These are phyloP conservation scores for Leccinum rimulosum DNA, from an alignment of 768 basidiomycete genomes.

Conservation along the genomic window DNA sequence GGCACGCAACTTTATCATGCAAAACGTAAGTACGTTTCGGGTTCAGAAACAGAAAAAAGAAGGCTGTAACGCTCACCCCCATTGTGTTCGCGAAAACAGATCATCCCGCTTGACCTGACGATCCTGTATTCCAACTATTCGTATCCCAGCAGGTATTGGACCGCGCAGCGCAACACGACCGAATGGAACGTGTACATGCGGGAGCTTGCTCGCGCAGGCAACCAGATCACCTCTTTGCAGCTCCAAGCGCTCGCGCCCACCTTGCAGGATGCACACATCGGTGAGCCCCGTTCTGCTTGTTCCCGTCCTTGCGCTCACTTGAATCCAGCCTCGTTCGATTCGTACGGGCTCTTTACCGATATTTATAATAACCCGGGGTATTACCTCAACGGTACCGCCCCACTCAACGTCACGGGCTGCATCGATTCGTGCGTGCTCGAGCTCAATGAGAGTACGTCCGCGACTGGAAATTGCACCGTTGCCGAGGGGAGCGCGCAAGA, in stretches of 20 bases:
- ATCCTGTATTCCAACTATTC: slow-evolving; percentile 47
- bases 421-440: slow-evolving; percentile 46
- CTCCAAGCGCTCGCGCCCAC: slow-evolving; percentile 46
- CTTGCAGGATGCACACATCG: slow-evolving; percentile 54
- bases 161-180: slow-evolving; percentile 48
- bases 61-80: neutral
- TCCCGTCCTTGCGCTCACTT: neutral
- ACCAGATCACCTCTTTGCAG: slow-evolving; percentile 50
- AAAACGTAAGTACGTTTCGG: slow-evolving; percentile 46
- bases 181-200: slow-evolving; percentile 57
- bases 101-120: slow-evolving; percentile 53
- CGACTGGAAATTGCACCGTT: slow-evolving; percentile 33
- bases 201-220: slow-evolving; percentile 51
- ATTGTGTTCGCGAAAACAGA: slow-evolving; percentile 32
- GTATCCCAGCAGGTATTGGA: slow-evolving; percentile 53
- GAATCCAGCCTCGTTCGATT: slow-evolving; percentile 54
- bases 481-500: slow-evolving; percentile 41
- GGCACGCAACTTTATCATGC: slow-evolving; percentile 66
- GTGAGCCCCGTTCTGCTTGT: slow-evolving; percentile 28
- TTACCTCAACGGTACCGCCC: slow-evolving; percentile 65
- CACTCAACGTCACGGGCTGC: slow-evolving; percentile 55
- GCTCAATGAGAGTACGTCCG: slow-evolving; percentile 22
- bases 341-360: slow-evolving; percentile 57
- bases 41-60: neutral
- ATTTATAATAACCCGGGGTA: slow-evolving; percentile 48